Conservation (phyloP, 192 early-diverging fungal species). For the Pecoramyces ruminantium region DNA sequence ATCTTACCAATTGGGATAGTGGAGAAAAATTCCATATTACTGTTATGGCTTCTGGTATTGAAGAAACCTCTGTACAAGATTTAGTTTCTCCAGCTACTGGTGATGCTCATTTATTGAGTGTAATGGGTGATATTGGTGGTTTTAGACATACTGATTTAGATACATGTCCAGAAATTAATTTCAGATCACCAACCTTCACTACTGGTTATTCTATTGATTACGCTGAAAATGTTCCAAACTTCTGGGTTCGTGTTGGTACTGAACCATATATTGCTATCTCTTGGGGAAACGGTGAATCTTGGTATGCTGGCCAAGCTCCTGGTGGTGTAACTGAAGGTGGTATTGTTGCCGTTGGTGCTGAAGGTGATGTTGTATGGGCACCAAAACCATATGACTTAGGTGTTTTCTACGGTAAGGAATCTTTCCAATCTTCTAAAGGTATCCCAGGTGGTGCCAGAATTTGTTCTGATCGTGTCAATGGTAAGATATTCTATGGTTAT, state of each 20-base stretch:
- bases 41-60: not conserved
- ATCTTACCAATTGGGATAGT: constrained; percentile 2
- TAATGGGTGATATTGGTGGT: constrained; percentile 1
- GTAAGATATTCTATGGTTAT: constrained; percentile 7
- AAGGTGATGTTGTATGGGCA: constrained; percentile 1
- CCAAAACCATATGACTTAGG: not conserved
- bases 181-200: not conserved
- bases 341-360: constrained; percentile 1
- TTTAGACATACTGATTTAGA: constrained; percentile 2
- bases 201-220: not conserved
- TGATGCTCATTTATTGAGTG: not conserved
- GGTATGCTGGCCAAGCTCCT: not conserved
- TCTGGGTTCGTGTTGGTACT: constrained; percentile 1
- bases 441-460: not conserved
- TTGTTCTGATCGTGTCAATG: constrained; percentile 11
- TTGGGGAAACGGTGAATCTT: not conserved
- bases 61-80: constrained; percentile 3
- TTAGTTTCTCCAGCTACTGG: constrained; percentile 2
- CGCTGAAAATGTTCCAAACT: not conserved
- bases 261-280: not conserved
- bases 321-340: constrained; percentile 1
- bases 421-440: not conserved
- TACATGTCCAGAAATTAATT: not conserved
- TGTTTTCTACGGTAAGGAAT: not conserved
- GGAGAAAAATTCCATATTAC: not conserved